Evolutionary conservation across 2,329 filamentous ascomycete species (phyloP), one percentile per base, ranked within the genome.

Genomic region (Ceratocystiopsis minuta): DNA sequence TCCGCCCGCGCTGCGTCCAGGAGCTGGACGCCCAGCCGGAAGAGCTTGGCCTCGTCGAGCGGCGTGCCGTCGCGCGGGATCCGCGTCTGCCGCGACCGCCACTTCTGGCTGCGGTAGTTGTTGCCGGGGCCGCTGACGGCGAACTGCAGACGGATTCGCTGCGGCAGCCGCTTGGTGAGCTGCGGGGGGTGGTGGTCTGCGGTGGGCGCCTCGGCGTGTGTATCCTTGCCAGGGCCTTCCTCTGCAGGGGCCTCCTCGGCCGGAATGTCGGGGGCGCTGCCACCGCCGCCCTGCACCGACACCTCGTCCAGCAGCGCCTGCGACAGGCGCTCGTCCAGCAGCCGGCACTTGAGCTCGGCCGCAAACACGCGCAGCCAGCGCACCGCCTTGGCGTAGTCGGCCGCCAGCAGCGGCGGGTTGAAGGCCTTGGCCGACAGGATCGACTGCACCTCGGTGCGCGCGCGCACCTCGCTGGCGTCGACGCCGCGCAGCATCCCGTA

Each of bases 381-480:
- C 18, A 72, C 65, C 1, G 79, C 88, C 56, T 93, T 83, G 17
- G 90, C 84, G 24, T 28, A 28, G 24, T 28, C 24, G 16, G 73
- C 63, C 2, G 68, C 79, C 50, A 76, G 81, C 55, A 96, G 88
- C 43, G 70, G 75, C 0, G 90, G 90, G 20, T 83, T 71, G 54
- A 98, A 98, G 0, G 86, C 92, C 56, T 98, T 98, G 16, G 90
- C 87, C 2, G 86, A 95, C 14, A 96, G 67, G 87, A 98, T 96
- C 15, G 82, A 90, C 57, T 96, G 95, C 63, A 95, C 94, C 53
- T 90, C 83, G 1, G 86, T 94, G 40, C 88, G 70, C 24, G 85
- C 73, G 53, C 85, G 95, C 49, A 98, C 85, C 58, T 95, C 87
- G 52, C 80, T 90, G 39, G 67, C 65, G 57, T 98, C 90, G 46